Percentiles rank a stretch among this genome's conserved stretches.
phyloP scores from a whole-genome alignment of 331 rosid genomes.

The Stylosanthes scabra region DNA sequence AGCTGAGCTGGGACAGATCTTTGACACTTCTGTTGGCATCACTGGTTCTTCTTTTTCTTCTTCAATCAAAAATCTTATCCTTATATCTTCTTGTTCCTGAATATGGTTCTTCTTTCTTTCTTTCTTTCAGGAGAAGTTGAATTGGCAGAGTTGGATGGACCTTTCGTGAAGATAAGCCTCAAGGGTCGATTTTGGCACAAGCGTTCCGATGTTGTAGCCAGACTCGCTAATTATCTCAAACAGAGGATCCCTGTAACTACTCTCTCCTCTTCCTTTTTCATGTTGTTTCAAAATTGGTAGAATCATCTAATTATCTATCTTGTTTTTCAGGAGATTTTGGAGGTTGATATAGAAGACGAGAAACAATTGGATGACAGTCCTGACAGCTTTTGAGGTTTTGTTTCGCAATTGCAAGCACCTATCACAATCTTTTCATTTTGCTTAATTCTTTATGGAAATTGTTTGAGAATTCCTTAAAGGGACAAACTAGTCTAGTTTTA shows the following conservation, averaged over 20 bases:
- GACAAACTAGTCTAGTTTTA: not conserved
- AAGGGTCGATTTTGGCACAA: slow-evolving; percentile 96
- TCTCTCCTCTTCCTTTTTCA: slow-evolving; percentile 11
- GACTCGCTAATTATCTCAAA: slow-evolving; percentile 79
- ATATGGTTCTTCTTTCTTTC: not conserved
- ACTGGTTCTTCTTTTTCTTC: slow-evolving; percentile 54
- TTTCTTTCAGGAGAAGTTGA: slow-evolving; percentile 69
- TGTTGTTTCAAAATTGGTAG: not conserved
- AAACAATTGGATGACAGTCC: slow-evolving; percentile 97
- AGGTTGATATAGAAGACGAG: slow-evolving; percentile 92
- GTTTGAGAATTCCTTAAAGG: not conserved
- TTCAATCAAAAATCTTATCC: not conserved
- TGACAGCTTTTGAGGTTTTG: slow-evolving; percentile 64
- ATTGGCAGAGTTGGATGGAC: slow-evolving; percentile 84
- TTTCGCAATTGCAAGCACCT: not conserved
- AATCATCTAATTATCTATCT: not conserved
- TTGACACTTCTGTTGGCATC: slow-evolving; percentile 87
- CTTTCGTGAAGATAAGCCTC: slow-evolving; percentile 84
- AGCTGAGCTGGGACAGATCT: slow-evolving; percentile 70
- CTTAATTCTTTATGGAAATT: not conserved
- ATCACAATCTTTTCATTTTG: not conserved
- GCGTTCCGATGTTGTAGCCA: slow-evolving; percentile 75
- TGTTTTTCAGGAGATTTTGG: slow-evolving; percentile 81
- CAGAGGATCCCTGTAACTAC: slow-evolving; percentile 94
- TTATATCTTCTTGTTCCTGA: not conserved